These are phyloP conservation scores for Thelephora terrestris DNA, from an alignment of 1,284 basidiomycete genomes.

Conservation along the genomic window DNA sequence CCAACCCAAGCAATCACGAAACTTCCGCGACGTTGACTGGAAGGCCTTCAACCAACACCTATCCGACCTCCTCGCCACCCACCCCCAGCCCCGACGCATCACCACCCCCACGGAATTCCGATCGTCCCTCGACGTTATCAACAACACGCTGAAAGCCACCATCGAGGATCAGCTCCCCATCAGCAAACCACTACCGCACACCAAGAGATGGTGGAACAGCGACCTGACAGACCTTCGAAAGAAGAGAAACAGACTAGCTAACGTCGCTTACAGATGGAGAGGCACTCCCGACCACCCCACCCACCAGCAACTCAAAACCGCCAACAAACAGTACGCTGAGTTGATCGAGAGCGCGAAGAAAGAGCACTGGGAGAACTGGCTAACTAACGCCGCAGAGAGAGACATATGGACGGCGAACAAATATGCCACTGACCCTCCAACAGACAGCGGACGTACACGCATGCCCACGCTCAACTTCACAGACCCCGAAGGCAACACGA, in stretches of 20 bases:
- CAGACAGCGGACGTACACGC: slow-evolving; percentile 22
- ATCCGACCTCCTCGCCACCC: not conserved
- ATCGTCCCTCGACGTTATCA: slow-evolving; percentile 5
- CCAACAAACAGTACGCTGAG: slow-evolving; percentile 19
- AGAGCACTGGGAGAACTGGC: slow-evolving; percentile 26
- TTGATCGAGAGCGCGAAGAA: slow-evolving; percentile 19
- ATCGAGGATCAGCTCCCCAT: slow-evolving; percentile 13
- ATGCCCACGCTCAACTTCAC: slow-evolving; percentile 21
- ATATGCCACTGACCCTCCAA: slow-evolving; percentile 17
- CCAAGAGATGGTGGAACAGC: slow-evolving; percentile 19
- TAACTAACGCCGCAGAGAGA: slow-evolving; percentile 17
- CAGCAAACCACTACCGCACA: slow-evolving; percentile 14
- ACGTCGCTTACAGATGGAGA: slow-evolving; percentile 8
- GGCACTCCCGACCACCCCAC: slow-evolving; percentile 13
- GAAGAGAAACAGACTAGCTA: slow-evolving; percentile 11
- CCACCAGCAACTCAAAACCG: slow-evolving; percentile 14
- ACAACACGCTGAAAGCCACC: slow-evolving; percentile 6
- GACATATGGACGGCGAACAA: slow-evolving; percentile 25
- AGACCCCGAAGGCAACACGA: not conserved
- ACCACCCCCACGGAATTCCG: slow-evolving; percentile 8
- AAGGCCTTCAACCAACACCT: slow-evolving; percentile 12
- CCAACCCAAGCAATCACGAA: not conserved
- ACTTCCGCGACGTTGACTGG: slow-evolving; percentile 20
- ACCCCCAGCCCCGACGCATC: not conserved
- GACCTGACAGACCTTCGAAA: slow-evolving; percentile 13